Percentiles rank a stretch among this genome's conserved stretches.
These are phyloP conservation scores for Naganishia friedmannii DNA, from an alignment of 768 basidiomycete genomes.

Conservation along the genomic window DNA sequence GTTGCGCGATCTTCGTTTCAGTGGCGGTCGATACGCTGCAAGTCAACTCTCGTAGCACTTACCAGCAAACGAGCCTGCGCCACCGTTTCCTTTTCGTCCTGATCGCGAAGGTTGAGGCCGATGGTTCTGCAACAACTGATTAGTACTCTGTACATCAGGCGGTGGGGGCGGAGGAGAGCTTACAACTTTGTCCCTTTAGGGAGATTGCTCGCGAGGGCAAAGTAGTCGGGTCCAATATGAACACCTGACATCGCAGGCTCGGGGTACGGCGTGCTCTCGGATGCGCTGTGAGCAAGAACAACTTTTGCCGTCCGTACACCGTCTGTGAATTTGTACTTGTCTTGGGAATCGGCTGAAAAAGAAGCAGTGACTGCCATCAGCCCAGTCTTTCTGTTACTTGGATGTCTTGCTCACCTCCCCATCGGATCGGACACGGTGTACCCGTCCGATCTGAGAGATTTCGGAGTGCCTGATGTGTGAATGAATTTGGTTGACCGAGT, in stretches of 20 bases:
- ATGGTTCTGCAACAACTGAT: background rate
- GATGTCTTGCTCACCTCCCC: background rate
- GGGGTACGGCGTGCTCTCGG: background rate
- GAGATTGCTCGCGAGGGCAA: constrained; percentile 29
- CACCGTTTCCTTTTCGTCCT: constrained; percentile 26
- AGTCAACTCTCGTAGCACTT: constrained; percentile 12
- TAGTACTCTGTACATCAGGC: background rate
- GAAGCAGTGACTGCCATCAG: too few relatives aligned
- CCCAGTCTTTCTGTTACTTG: background rate
- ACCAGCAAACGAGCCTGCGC: constrained; percentile 27
- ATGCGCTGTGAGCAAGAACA: background rate
- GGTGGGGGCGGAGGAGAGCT: background rate
- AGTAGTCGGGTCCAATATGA: constrained; percentile 33
- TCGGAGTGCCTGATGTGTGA: constrained; percentile 27
- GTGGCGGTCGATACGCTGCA: background rate
- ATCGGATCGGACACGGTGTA: constrained; percentile 14
- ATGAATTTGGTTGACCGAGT: constrained; percentile 33
- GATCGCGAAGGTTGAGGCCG: background rate
- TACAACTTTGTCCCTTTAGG: constrained; percentile 31
- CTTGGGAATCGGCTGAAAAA: background rate
- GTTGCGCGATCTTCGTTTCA: background rate
- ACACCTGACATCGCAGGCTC: constrained; percentile 3
- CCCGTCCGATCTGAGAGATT: constrained; percentile 30
- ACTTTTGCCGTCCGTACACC: background rate
- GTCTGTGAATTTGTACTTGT: background rate